Evolutionary conservation across 805 yeast genomes (phyloP), one percentile per base, ranked within the genome.

Genomic region (Cyberlindnera xylosilytica): DNA sequence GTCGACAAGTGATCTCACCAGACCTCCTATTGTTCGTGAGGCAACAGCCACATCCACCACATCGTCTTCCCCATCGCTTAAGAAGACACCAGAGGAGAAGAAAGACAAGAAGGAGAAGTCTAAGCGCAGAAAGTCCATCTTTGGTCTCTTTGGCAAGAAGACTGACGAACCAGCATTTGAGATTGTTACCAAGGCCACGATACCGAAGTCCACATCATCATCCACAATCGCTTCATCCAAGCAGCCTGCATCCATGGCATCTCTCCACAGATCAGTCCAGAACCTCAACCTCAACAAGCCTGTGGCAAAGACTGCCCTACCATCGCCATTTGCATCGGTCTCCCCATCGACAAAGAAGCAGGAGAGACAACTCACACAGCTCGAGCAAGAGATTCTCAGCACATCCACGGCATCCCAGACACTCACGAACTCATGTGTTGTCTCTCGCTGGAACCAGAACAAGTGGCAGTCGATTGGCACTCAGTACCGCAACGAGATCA

Each of bases 91-190:
- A 18, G 13, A 5, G 11, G 11, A 29, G 23, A 36, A 44, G 29
- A 32, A 22, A 24, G 41, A 43, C 23, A 41, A 23, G 23, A 40
- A 44, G 37, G 44, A 44, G 30, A 49, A 48, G 15, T 20, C 31
- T 6, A 52, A 46, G 34, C 51, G 44, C 35, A 49, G 58, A 37
- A 56, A 46, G 39, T 58, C 62, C 1, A 39, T 58, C 27, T 58
- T 58, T 27, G 46, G 45, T 15, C 12, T 58, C 3, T 58, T 58
- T 34, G 20, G 36, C 8, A 46, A 41, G 31, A 54, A 50, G 43
- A 26, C 42, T 20, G 46, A 36, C 16, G 54, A 50, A 16, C 55
- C 59, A 11, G 40, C 47, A 4, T 56, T 57, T 33, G 62, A 57
- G 35, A 54, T 57, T 27, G 57, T 53, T 9, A 51, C 52, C 10